Evolutionary conservation across 2,329 filamentous ascomycete species (phyloP).

Genomic region (Sphaerulina musiva): DNA sequence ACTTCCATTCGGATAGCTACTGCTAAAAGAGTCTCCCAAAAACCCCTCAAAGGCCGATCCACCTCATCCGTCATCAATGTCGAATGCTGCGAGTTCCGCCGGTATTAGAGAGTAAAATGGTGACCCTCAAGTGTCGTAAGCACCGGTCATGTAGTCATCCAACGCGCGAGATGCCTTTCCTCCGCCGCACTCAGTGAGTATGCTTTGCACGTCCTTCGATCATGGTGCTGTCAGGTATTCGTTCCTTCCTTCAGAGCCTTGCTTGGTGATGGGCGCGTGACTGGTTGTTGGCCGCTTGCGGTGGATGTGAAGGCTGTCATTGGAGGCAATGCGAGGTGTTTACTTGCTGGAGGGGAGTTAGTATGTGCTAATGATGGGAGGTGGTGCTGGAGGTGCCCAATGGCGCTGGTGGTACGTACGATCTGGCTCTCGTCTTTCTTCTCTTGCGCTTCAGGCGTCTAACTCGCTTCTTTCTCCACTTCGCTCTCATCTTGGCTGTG

Average conservation of each 20-base stretch:
- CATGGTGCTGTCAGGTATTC: conserved; percentile 29
- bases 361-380: background rate
- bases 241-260: conserved; percentile 32
- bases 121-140: conserved; percentile 8
- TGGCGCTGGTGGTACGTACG: conserved; percentile 55
- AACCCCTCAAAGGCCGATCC: conserved; percentile 25
- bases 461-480: conserved; percentile 99
- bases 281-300: conserved; percentile 22
- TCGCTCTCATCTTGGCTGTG: conserved; percentile 69
- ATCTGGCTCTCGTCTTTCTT: conserved; percentile 98
- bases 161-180: conserved; percentile 17
- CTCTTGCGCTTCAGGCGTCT: conserved; percentile 99
- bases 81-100: conserved; percentile 13
- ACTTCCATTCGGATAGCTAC: conserved; percentile 19
- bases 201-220: conserved; percentile 14
- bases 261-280: conserved; percentile 31
- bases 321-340: conserved; percentile 38
- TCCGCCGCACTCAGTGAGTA: conserved; percentile 18
- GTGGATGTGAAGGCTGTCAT: conserved; percentile 23
- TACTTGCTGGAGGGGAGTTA: conserved; percentile 35
- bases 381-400: background rate
- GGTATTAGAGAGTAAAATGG: conserved; percentile 27
- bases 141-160: conserved; percentile 16
- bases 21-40: conserved; percentile 13
- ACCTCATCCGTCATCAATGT: conserved; percentile 6